Conservation (phyloP, 2,329 filamentous ascomycete genomes). For the Cercospora canescens region DNA sequence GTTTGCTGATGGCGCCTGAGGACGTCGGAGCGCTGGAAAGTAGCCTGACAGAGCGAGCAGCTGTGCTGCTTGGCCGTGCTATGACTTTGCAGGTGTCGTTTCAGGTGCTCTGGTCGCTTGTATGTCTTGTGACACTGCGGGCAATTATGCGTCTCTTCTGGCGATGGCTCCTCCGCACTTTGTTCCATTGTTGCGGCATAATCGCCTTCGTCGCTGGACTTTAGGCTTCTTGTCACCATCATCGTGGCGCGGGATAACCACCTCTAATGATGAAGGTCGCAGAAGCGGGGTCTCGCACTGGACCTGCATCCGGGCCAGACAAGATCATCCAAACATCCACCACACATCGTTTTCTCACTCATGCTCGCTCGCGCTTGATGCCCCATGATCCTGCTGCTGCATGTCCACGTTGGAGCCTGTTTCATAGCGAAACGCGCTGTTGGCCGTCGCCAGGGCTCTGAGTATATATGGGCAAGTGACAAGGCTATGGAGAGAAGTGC, state of each 20-base stretch:
- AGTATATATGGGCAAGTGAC: too few species aligned
- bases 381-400: too few species aligned
- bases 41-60: constrained; percentile 3
- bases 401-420: too few species aligned
- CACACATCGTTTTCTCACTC: neutral
- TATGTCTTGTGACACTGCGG: constrained; percentile 3
- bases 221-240: too few species aligned
- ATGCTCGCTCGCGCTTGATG: neutral
- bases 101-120: constrained; percentile 6
- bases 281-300: neutral
- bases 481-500: too few species aligned
- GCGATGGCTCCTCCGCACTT: neutral
- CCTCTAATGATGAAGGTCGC: neutral
- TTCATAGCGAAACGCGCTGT: too few species aligned
- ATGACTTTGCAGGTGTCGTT: constrained; percentile 1
- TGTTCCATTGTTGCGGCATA: neutral
- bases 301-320: neutral
- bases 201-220: neutral
- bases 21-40: constrained; percentile 8
- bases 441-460: too few species aligned
- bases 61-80: neutral
- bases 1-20: constrained; percentile 6
- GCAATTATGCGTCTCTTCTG: neutral
- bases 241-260: neutral
- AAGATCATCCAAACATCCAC: neutral